Evolutionary conservation across 208 protist species (phyloP), one percentile per base, ranked within the genome.

Genomic region (Crithidia mellificae): DNA sequence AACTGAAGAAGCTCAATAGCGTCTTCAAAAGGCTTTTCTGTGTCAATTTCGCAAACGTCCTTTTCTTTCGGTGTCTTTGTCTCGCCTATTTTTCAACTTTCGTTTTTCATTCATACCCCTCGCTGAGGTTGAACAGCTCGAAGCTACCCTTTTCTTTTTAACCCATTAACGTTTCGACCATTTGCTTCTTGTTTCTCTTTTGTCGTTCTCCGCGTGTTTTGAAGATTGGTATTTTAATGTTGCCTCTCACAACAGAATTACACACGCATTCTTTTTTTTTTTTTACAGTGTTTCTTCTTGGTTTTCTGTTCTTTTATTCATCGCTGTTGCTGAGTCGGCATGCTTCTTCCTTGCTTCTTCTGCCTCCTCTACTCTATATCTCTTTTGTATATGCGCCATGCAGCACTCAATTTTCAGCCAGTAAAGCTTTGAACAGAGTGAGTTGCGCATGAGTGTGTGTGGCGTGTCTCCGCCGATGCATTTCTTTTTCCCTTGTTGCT

Each of bases 211-310:
- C 41, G 34, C 5, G 41, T 46, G 41, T n/a, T 46, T 46, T 46
- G 17, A 6, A 46, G 41, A n/a, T 17, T 46, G 41, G 41, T 46
- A n/a, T n/a, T 6, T n/a, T 5, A n/a, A 20, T 46, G 41, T 46
- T 46, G 8, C 12, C n/a, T 15, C 41, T 46, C 41, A 46, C 8
- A 46, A 46, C 12, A 15, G n/a, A 6, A 15, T 46, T n/a, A n/a
- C n/a, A 46, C 51, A 55, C 47, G 29, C n/a, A 29, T 49, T n/a
- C 12, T 24, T 38, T 39, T 2, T 52, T 52, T 27, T 52, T 46
- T 46, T 46, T 20, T 6, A 6, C 14, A 4, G 15, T 46, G 8
- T 46, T 46, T 46, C n/a, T n/a, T 19, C 41, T 15, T 17, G 41
- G 55, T 39, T 7, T 39, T 38, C 34, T 38, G 34, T 38, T 11